Evolutionary conservation across 1,139 yeast genomes (phyloP).

Genomic region (Sugiyamaella xylanicola): DNA sequence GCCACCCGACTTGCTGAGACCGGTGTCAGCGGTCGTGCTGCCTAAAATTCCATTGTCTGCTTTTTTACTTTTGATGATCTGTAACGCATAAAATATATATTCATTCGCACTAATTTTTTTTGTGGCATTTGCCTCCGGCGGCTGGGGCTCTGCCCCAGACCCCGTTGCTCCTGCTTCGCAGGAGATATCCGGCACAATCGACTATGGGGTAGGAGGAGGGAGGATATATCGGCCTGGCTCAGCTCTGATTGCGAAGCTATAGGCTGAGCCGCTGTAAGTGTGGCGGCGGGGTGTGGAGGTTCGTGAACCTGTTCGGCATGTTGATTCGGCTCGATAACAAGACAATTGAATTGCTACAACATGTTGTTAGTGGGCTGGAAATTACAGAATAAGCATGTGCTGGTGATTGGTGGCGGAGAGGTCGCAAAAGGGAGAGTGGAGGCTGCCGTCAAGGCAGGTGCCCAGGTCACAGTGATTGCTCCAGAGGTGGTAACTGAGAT

Average conservation of each 20-base stretch:
- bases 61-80: conserved; percentile 5
- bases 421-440: conserved; percentile 74
- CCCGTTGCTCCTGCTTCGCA: conserved; percentile 1
- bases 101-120: conserved; percentile 3
- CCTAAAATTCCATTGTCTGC: conserved; percentile 26
- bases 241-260: too few relatives aligned
- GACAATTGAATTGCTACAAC: too few relatives aligned
- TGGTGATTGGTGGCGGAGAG: conserved; percentile 81
- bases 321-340: too few relatives aligned
- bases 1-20: conserved; percentile 47
- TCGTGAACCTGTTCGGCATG: too few relatives aligned
- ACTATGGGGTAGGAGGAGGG: too few relatives aligned
- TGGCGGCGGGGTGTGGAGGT: neutral
- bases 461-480: conserved; percentile 67
- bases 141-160: neutral
- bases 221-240: too few relatives aligned
- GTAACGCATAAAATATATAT: conserved; percentile 12
- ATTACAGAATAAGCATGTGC: conserved; percentile 62
- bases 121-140: neutral
- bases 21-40: conserved; percentile 41
- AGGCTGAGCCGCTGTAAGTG: neutral
- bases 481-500: conserved; percentile 20
- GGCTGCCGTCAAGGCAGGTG: conserved; percentile 69
- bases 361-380: conserved; percentile 62
- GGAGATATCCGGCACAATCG: neutral